These are phyloP conservation scores for Tolypocladium inflatum DNA, from an alignment of 2,329 filamentous ascomycete species.

Conservation along the genomic window DNA sequence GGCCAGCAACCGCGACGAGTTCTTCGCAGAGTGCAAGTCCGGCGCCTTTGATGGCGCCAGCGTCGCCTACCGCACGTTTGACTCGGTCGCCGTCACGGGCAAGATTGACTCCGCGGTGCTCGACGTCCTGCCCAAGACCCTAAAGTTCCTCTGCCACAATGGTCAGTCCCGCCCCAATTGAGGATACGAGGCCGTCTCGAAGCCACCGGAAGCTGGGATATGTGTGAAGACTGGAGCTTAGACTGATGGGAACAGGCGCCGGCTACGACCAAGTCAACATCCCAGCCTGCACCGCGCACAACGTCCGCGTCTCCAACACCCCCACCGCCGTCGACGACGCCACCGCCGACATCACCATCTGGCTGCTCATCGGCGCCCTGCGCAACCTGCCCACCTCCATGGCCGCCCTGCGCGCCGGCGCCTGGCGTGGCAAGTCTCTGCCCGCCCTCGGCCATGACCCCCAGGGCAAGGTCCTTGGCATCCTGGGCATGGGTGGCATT, in stretches of 20 bases:
- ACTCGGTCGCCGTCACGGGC: constrained; percentile 55
- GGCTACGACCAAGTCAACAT: constrained; percentile 82
- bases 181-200: not conserved
- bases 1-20: constrained; percentile 53
- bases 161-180: constrained; percentile 24
- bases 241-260: constrained; percentile 44
- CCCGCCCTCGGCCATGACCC: constrained; percentile 65
- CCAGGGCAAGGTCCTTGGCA: constrained; percentile 67
- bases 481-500: constrained; percentile 81
- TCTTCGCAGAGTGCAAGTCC: constrained; percentile 57
- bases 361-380: constrained; percentile 71
- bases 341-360: constrained; percentile 74
- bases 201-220: not conserved
- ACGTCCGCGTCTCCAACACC: constrained; percentile 67
- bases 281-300: constrained; percentile 55
- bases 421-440: constrained; percentile 53
- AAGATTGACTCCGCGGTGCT: constrained; percentile 63
- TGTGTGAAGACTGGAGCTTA: not conserved
- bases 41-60: constrained; percentile 57
- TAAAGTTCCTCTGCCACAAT: constrained; percentile 52
- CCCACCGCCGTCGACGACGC: constrained; percentile 75
- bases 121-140: constrained; percentile 38
- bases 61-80: constrained; percentile 63
- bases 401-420: constrained; percentile 51
- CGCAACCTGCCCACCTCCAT: constrained; percentile 63